These are phyloP conservation scores for Gloeophyllum trabeum DNA, from an alignment of 768 basidiomycete genomes.

Conservation along the genomic window DNA sequence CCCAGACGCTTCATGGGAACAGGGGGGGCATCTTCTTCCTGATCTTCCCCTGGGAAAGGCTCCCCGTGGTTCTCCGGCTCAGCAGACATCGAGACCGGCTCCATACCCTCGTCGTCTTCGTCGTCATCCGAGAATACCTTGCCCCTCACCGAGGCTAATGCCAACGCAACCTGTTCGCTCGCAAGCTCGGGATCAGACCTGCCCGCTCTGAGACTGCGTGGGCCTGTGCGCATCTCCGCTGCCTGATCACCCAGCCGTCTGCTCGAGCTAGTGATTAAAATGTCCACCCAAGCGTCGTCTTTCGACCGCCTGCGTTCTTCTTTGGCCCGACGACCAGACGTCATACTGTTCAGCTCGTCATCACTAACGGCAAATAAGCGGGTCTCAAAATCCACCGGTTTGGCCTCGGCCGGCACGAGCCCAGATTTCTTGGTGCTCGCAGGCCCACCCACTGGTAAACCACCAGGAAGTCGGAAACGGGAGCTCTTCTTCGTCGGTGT, in stretches of 20 bases:
- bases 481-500: constrained; percentile 26
- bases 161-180: constrained; percentile 63
- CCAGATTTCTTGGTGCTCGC: constrained; percentile 34
- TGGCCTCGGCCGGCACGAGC: constrained; percentile 64
- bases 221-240: constrained; percentile 22
- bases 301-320: constrained; percentile 28
- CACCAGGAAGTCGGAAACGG: constrained; percentile 47
- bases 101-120: constrained; percentile 16
- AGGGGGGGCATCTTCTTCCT: constrained; percentile 15
- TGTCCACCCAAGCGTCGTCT: constrained; percentile 86
- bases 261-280: constrained; percentile 51
- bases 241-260: constrained; percentile 49
- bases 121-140: constrained; percentile 31
- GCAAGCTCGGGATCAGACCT: constrained; percentile 59
- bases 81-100: constrained; percentile 10
- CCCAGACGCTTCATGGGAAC: constrained; percentile 30
- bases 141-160: constrained; percentile 43
- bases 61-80: constrained; percentile 4
- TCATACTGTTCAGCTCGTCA: constrained; percentile 18
- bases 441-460: constrained; percentile 39
- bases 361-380: constrained; percentile 55
- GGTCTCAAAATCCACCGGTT: constrained; percentile 76
- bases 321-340: constrained; percentile 18
- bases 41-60: constrained; percentile 6
- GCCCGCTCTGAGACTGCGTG: constrained; percentile 20